Percentiles rank a stretch among this genome's conserved stretches.
Conservation (phyloP, 208 protist species). For the Acanthamoeba divionensis region DNA sequence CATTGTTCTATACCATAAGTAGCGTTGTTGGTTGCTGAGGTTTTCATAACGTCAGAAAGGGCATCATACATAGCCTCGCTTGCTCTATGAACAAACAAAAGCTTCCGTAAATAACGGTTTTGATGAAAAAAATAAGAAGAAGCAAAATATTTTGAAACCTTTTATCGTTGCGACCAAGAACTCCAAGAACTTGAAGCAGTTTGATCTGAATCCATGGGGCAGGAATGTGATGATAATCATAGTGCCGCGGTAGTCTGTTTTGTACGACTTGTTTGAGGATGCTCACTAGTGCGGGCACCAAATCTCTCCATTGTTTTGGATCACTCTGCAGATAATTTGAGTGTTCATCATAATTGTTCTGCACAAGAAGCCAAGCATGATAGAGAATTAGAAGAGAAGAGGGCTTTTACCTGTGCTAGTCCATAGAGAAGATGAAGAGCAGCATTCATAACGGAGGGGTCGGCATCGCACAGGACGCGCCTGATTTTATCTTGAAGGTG, state of each 20-base stretch:
- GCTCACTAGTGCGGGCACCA: slow-evolving; percentile 87
- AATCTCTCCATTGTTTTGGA: slow-evolving; percentile 76
- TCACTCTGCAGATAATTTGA: slow-evolving; percentile 54
- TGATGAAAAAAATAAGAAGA: neutral
- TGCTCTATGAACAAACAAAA: slow-evolving; percentile 8
- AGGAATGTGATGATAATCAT: slow-evolving; percentile 94
- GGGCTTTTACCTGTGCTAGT: slow-evolving; percentile 42
- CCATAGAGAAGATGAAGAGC: slow-evolving; percentile 86
- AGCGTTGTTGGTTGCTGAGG: slow-evolving; percentile 87
- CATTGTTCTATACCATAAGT: slow-evolving; percentile 68
- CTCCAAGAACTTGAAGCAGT: slow-evolving; percentile 84
- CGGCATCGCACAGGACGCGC: slow-evolving; percentile 89
- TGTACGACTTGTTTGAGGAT: slow-evolving; percentile 94
- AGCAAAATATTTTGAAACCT: slow-evolving; percentile 55
- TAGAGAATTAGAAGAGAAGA: neutral
- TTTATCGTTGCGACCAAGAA: slow-evolving; percentile 80
- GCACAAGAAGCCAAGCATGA: neutral
- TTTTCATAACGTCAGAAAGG: slow-evolving; percentile 86
- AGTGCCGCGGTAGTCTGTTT: slow-evolving; percentile 85
- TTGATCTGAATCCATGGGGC: slow-evolving; percentile 96
- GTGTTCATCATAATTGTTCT: too few relatives aligned
- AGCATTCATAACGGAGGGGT: slow-evolving; percentile 94
- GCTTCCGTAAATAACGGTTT: neutral
- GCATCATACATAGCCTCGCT: slow-evolving; percentile 79
- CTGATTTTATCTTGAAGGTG: slow-evolving; percentile 75